Conservation (phyloP, 139 green algal genomes). For the Coelastrella sp. region DNA sequence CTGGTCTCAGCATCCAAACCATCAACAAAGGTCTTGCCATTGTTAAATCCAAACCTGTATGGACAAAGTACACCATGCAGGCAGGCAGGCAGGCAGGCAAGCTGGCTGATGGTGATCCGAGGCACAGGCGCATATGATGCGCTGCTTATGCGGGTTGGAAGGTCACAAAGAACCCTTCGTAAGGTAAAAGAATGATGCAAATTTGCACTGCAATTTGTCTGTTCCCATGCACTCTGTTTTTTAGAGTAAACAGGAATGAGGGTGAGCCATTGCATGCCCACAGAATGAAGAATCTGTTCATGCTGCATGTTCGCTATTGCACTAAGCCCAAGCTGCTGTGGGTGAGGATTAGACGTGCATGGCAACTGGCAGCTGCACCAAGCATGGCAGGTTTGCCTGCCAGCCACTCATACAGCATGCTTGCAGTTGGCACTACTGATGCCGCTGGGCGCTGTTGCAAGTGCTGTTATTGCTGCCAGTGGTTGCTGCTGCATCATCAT, state of each 20-base stretch:
- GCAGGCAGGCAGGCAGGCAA: background rate
- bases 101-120: background rate
- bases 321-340: background rate
- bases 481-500: background rate
- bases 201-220: background rate
- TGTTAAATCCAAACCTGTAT: conserved; percentile 45
- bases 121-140: too few species aligned
- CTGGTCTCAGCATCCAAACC: conserved; percentile 33
- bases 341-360: background rate
- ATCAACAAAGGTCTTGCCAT: conserved; percentile 40
- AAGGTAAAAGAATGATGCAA: too few species aligned
- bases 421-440: background rate
- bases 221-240: background rate
- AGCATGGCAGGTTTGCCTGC: too few species aligned
- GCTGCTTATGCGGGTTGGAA: too few species aligned
- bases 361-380: too few species aligned
- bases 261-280: too few species aligned
- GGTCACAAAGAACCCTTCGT: too few species aligned
- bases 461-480: conserved; percentile 2
- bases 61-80: background rate
- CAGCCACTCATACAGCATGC: too few species aligned
- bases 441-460: background rate
- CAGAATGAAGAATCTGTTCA: too few species aligned
- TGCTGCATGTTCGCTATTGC: too few species aligned
- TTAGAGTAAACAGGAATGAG: too few species aligned